A percentile compares a stretch with the other conserved stretches of the same genome.
Conservation (phyloP, 805 yeast genomes). For the Lipomyces anomalus region DNA sequence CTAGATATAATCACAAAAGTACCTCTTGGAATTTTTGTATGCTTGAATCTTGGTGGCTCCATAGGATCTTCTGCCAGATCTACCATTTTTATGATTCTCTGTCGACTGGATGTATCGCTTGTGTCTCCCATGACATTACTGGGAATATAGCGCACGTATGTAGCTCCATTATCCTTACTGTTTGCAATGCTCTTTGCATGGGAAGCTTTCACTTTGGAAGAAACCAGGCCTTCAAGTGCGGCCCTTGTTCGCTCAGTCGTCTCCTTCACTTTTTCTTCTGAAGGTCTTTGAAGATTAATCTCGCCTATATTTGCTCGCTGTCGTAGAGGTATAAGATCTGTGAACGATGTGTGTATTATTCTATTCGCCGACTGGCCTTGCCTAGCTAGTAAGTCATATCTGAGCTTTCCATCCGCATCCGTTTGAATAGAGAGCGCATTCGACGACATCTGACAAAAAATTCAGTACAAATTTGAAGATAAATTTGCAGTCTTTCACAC, state of each 20-base stretch:
- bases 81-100: constrained; percentile 56
- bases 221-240: constrained; percentile 49
- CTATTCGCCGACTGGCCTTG: constrained; percentile 32
- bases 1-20: not conserved
- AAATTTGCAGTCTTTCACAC: too few relatives aligned
- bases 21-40: constrained; percentile 56
- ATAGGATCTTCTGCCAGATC: constrained; percentile 74
- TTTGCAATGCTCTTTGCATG: constrained; percentile 33
- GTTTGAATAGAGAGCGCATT: constrained; percentile 31
- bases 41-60: constrained; percentile 71
- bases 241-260: constrained; percentile 52
- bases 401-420: constrained; percentile 30
- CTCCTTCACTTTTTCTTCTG: constrained; percentile 41
- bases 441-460: constrained; percentile 1
- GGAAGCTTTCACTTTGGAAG: constrained; percentile 34
- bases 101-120: constrained; percentile 28
- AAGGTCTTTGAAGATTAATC: constrained; percentile 41
- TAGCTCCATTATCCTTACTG: constrained; percentile 34
- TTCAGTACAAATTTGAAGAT: too few relatives aligned
- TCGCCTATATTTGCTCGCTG: constrained; percentile 38
- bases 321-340: constrained; percentile 58
- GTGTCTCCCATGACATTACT: constrained; percentile 35
- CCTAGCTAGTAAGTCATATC: constrained; percentile 32
- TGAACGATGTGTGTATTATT: constrained; percentile 43
- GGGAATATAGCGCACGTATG: constrained; percentile 44